A percentile compares a stretch with the other conserved stretches of the same genome.
Evolutionary conservation across 805 yeast species (phyloP).

Genomic region (Wickerhamomyces pijperi): DNA sequence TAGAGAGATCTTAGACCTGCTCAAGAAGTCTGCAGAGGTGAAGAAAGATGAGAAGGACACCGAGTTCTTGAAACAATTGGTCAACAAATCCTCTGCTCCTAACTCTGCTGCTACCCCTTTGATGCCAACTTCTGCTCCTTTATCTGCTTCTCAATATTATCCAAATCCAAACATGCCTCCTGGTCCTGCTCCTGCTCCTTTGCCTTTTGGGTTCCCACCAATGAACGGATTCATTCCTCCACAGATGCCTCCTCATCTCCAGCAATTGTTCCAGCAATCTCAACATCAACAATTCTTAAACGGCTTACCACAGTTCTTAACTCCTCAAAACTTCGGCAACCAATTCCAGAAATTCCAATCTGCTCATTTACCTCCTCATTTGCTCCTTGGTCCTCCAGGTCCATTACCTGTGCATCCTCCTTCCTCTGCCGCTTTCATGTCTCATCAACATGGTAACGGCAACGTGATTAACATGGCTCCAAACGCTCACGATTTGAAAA

Average conservation of each 20-base stretch:
- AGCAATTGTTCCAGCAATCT: neutral
- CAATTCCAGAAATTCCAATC: slow-evolving; percentile 9
- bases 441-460: too few relatives aligned
- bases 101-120: neutral
- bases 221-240: neutral
- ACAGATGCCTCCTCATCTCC: neutral
- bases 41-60: slow-evolving; percentile 11
- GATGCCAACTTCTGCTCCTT: too few relatives aligned
- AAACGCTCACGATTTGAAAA: slow-evolving; percentile 27
- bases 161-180: slow-evolving; percentile 6
- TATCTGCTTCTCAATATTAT: too few relatives aligned
- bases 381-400: slow-evolving; percentile 12
- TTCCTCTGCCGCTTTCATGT: too few relatives aligned
- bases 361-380: slow-evolving; percentile 11
- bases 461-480: too few relatives aligned
- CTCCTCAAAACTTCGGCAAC: neutral
- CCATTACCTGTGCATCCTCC: slow-evolving; percentile 10
- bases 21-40: slow-evolving; percentile 34
- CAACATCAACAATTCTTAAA: neutral
- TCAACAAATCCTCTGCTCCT: slow-evolving; percentile 1
- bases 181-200: slow-evolving; percentile 7
- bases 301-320: neutral
- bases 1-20: slow-evolving; percentile 58
- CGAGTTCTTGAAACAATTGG: slow-evolving; percentile 3
- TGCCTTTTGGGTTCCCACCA: neutral